Conservation (phyloP, 306 rosid genomes). For the Sophora flavescens region DNA sequence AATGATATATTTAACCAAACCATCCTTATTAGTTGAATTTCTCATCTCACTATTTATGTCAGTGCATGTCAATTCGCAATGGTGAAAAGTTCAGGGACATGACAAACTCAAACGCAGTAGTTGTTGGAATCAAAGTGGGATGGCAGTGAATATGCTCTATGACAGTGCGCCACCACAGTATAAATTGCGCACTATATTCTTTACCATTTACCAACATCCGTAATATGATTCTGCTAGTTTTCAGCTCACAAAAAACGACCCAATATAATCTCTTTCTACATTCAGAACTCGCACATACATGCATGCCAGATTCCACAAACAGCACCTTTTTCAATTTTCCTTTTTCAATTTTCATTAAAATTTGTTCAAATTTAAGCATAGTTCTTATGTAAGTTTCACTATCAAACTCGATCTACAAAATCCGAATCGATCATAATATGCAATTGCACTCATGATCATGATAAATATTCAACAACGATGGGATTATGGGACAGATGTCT, state of each 20-base stretch:
- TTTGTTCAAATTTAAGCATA: background rate
- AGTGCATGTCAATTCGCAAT: constrained; percentile 42
- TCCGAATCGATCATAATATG: too few relatives aligned
- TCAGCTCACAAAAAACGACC: constrained; percentile 13
- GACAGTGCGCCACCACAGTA: constrained; percentile 45
- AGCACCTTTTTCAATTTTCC: background rate
- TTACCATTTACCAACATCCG: constrained; percentile 32
- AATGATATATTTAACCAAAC: too few relatives aligned
- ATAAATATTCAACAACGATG: too few relatives aligned
- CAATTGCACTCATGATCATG: too few relatives aligned
- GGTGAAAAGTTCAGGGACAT: constrained; percentile 22
- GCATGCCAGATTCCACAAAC: background rate
- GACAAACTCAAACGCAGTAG: constrained; percentile 30
- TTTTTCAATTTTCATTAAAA: background rate
- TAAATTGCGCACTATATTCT: constrained; percentile 27
- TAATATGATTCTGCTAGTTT: background rate
- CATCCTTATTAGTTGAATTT: too few relatives aligned
- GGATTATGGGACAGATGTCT: too few relatives aligned
- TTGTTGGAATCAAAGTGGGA: constrained; percentile 33
- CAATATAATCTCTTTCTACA: background rate
- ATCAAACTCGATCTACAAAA: background rate
- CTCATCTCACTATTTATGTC: background rate
- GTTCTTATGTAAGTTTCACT: background rate
- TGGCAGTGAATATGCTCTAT: constrained; percentile 40
- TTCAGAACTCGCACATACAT: constrained; percentile 4